phyloP scores from a whole-genome alignment of 1,284 basidiomycete genomes.

The Waitea zeae region DNA sequence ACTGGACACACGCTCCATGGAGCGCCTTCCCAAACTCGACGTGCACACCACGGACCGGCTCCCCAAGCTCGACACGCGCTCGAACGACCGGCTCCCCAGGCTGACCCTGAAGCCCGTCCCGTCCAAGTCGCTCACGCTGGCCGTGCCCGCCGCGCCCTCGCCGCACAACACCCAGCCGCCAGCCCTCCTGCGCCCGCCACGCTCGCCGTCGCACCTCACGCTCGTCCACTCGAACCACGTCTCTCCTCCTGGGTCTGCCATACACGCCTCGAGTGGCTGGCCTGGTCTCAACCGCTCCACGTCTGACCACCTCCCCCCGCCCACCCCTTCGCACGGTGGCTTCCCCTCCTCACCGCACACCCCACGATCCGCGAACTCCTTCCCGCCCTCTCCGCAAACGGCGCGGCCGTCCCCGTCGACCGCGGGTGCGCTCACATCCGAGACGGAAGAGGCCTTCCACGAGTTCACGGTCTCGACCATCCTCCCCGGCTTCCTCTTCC shows the following conservation, averaged over 20 bases:
- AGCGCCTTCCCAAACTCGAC: constrained; percentile 37
- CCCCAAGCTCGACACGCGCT: constrained; percentile 37
- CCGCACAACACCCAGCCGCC: no score
- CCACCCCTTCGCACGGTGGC: constrained; percentile 14
- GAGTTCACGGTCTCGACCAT: constrained; percentile 74
- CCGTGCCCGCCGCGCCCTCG: constrained; percentile 24
- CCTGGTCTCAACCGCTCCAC: constrained; percentile 5
- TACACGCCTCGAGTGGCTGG: no score
- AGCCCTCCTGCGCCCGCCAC: constrained; percentile 12
- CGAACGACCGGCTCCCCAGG: constrained; percentile 33
- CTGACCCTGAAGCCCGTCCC: constrained; percentile 43
- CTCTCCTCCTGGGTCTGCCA: constrained; percentile 31
- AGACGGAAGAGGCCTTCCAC: constrained; percentile 34
- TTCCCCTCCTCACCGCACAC: constrained; percentile 3
- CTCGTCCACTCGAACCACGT: constrained; percentile 32
- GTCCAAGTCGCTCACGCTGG: constrained; percentile 35
- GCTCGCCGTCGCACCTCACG: constrained; percentile 44
- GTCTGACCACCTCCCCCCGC: constrained; percentile 12
- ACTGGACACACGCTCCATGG: constrained; percentile 42
- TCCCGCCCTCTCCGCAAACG: constrained; percentile 33
- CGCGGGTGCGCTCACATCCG: constrained; percentile 17
- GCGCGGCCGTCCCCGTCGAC: constrained; percentile 28
- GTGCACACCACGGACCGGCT: constrained; percentile 48
- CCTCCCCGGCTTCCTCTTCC: constrained; percentile 76
- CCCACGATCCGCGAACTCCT: constrained; percentile 4